These are phyloP conservation scores for Heliocybe sulcata DNA, from an alignment of 1,284 basidiomycete genomes.

Conservation along the genomic window DNA sequence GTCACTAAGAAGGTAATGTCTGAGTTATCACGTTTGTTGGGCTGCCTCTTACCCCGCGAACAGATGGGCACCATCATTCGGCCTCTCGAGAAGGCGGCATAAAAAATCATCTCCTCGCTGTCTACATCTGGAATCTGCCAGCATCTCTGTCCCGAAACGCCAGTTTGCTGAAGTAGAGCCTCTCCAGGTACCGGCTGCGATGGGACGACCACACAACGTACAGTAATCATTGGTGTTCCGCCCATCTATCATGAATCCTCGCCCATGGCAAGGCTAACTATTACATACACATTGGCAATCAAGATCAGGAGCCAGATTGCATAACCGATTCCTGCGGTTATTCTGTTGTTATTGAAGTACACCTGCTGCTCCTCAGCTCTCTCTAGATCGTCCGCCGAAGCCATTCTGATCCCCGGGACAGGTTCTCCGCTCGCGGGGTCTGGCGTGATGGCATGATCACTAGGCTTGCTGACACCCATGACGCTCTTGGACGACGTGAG, in stretches of 20 bases:
- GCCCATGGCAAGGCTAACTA: conserved; percentile 41
- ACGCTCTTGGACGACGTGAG: conserved; percentile 64
- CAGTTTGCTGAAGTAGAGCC: too few species aligned
- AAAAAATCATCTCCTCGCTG: conserved; percentile 2
- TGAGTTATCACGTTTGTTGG: conserved; percentile 6
- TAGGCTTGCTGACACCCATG: conserved; percentile 53
- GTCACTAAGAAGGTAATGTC: conserved; percentile 79
- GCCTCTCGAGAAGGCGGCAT: conserved; percentile 58
- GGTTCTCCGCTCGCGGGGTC: conserved; percentile 4
- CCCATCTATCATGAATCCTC: conserved; percentile 9
- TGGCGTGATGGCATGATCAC: not conserved
- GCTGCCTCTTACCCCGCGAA: conserved; percentile 5
- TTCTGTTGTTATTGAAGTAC: conserved; percentile 57
- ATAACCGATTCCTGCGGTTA: conserved; percentile 47
- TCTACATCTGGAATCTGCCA: too few species aligned
- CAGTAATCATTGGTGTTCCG: not conserved
- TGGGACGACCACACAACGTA: too few species aligned
- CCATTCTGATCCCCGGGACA: not conserved
- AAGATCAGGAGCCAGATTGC: conserved; percentile 59
- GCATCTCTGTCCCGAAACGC: too few species aligned
- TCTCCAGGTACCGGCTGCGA: too few species aligned
- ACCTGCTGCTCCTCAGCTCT: conserved; percentile 19
- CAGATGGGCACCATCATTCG: conserved; percentile 75
- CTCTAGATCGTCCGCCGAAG: conserved; percentile 17
- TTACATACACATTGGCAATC: conserved; percentile 62